A percentile compares a stretch with the other conserved stretches of the same genome.
Conservation (phyloP, 83 land plant genomes). For the Isoetes engelmannii region DNA sequence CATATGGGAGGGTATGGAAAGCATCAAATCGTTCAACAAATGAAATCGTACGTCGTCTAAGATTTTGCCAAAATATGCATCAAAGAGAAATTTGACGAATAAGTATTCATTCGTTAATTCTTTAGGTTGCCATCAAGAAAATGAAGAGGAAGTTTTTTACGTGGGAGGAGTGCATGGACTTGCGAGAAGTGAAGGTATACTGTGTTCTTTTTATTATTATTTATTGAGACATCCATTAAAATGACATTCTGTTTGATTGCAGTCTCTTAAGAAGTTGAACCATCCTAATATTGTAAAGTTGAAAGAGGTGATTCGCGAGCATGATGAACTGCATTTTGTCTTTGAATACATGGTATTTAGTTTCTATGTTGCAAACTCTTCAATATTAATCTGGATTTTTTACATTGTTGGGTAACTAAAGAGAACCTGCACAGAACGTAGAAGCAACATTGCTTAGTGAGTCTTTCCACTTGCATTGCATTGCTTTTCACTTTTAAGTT, state of each 20-base stretch:
- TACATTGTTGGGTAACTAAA: too few relatives aligned
- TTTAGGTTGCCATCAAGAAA: slow-evolving; percentile 73
- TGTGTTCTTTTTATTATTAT: not conserved
- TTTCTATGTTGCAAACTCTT: not conserved
- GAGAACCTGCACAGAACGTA: too few relatives aligned
- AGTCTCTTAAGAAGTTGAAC: slow-evolving; percentile 58
- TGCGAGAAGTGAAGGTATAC: slow-evolving; percentile 74
- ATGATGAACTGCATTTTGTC: slow-evolving; percentile 54
- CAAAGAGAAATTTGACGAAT: too few relatives aligned
- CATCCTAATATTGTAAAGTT: slow-evolving; percentile 75
- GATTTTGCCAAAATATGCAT: too few relatives aligned
- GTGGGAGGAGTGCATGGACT: slow-evolving; percentile 68
- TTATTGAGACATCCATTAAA: slow-evolving; percentile 3
- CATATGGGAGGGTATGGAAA: slow-evolving; percentile 27
- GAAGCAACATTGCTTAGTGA: too few relatives aligned
- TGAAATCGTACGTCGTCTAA: slow-evolving; percentile 12
- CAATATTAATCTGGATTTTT: too few relatives aligned
- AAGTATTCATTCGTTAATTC: too few relatives aligned
- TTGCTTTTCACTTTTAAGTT: too few relatives aligned
- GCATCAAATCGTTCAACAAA: slow-evolving; percentile 16
- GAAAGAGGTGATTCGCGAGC: slow-evolving; percentile 66
- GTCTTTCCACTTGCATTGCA: too few relatives aligned
- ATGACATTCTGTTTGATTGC: not conserved
- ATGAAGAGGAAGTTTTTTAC: slow-evolving; percentile 65
- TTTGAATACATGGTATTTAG: slow-evolving; percentile 72